Conservation (phyloP, 805 yeast species). For the Saccharomycopsis fibuligera region DNA sequence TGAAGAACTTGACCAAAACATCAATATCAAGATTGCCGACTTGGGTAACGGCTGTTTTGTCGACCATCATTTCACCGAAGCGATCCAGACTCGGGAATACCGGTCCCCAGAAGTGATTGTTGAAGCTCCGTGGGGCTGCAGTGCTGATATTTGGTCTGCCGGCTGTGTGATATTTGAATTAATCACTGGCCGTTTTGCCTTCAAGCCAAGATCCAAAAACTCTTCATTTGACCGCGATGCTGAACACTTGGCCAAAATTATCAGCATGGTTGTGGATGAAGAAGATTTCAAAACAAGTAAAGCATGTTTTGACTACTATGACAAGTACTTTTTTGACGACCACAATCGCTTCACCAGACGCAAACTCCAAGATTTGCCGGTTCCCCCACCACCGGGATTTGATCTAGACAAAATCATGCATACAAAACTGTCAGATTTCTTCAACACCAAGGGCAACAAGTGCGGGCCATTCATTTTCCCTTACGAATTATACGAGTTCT, state of each 20-base stretch:
- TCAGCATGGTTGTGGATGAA: constrained; percentile 36
- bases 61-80: constrained; percentile 75
- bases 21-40: constrained; percentile 86
- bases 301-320: constrained; percentile 20
- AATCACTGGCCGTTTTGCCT: constrained; percentile 88
- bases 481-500: constrained; percentile 12
- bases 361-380: constrained; percentile 6
- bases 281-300: constrained; percentile 1
- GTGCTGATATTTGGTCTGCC: constrained; percentile 93
- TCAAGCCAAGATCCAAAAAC: constrained; percentile 60
- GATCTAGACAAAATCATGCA: constrained; percentile 11
- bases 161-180: constrained; percentile 90
- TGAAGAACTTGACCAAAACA: constrained; percentile 19
- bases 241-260: constrained; percentile 93
- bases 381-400: constrained; percentile 16
- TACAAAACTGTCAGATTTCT: constrained; percentile 8
- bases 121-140: constrained; percentile 89
- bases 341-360: constrained; percentile 5
- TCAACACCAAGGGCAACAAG: constrained; percentile 14
- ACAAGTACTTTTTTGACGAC: constrained; percentile 17
- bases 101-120: constrained; percentile 83
- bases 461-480: constrained; percentile 22
- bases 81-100: constrained; percentile 88
- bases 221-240: constrained; percentile 48
- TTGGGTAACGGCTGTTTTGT: constrained; percentile 88